Evolutionary conservation across 1,139 yeast genomes (phyloP), one percentile per base, ranked within the genome.

Genomic region (Taphrina flavorubra): DNA sequence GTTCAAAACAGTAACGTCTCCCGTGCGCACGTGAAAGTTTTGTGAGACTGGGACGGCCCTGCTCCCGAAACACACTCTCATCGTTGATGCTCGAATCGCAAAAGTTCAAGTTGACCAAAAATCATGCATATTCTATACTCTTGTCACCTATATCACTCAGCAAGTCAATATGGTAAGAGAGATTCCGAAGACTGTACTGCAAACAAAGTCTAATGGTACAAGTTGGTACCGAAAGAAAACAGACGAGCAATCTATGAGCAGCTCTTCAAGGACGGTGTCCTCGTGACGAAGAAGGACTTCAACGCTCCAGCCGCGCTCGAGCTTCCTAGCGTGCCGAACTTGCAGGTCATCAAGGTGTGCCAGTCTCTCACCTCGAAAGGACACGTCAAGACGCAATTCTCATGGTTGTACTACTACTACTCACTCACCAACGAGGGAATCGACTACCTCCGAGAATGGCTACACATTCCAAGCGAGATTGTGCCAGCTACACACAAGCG

Each of bases 331-430:
- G 65, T 69, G 42, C 67, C 72, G 31, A 92, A 92, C 96, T 88
- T 92, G 83, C 92, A 82, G 82, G 99, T 94, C 83, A 92, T 94
- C 87, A 94, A 94, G 90, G 98, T 99, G 81, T 89, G 94, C 84
- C 99, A 94, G 87, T 92, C 98, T 75, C 90, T 94, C 84, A 92
- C 97, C 81, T 94, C 99, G 77, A 92, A 89, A 86, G 99, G 99
- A 83, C 94, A 81, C 88, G 98, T 94, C 84, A 92, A 92, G 90
- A 94, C 99, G 79, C 98, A 92, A 85, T 94, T 94, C 89, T 94
- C 99, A 80, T 94, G 99, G 99, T 97, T 92, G 89, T 91, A 91
- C 88, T 95, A 94, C 87, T 95, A 94, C 97, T 95, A 95, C 96
- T 92, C 99, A 87, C 90, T 95, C 83, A 94, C 98, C 81, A 98